A percentile compares a stretch with the other conserved stretches of the same genome.
These are phyloP conservation scores for Penicillium sp. DNA, from an alignment of 2,329 filamentous ascomycete species.

Conservation along the genomic window DNA sequence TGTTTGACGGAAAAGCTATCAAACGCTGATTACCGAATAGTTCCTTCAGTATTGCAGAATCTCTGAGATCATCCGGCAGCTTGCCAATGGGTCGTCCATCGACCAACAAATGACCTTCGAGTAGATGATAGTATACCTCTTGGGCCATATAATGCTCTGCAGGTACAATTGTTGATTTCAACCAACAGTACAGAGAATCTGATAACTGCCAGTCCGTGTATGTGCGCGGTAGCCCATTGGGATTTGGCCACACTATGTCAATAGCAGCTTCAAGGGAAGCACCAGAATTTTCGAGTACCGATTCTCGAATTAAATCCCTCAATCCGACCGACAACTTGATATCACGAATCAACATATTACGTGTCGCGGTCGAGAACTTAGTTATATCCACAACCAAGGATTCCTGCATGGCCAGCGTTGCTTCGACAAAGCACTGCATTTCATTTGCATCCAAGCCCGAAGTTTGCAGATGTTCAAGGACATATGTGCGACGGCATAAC, in stretches of 20 bases:
- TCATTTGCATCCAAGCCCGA: constrained; percentile 1
- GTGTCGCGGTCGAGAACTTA: constrained; percentile 24
- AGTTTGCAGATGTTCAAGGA: neutral
- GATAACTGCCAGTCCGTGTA: neutral
- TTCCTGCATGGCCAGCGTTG: constrained; percentile 46
- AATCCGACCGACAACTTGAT: neutral
- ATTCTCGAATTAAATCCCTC: neutral
- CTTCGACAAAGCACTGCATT: constrained; percentile 31
- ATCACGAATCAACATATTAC: constrained; percentile 1
- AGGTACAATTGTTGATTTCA: constrained; percentile 12
- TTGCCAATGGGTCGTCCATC: constrained; percentile 49
- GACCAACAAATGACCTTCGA: constrained; percentile 48
- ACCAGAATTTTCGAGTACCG: neutral
- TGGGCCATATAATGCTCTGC: constrained; percentile 28
- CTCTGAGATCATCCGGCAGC: constrained; percentile 50
- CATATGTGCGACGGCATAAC: constrained; percentile 51
- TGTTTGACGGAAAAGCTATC: constrained; percentile 48
- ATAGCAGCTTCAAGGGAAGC: neutral
- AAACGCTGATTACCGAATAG: constrained; percentile 55
- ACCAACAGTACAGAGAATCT: neutral
- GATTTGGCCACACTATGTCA: neutral
- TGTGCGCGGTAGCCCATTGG: neutral
- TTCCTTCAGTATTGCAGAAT: constrained; percentile 40
- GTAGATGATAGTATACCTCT: constrained; percentile 41
- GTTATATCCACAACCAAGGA: constrained; percentile 38